A percentile compares a stretch with the other conserved stretches of the same genome.
Conservation (phyloP, 441 rosid species). For the Gossypium davidsonii region DNA sequence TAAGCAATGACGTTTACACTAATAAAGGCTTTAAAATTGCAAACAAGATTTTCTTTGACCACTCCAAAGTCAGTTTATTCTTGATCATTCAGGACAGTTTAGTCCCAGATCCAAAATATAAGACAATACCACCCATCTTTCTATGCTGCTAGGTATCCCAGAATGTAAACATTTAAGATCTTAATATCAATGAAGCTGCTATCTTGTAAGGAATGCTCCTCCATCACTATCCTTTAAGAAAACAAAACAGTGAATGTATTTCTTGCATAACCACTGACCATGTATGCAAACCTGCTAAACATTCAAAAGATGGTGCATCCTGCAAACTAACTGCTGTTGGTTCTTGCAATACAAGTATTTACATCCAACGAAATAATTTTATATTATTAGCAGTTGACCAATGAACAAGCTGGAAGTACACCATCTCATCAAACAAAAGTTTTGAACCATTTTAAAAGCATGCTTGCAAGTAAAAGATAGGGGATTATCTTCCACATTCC, state of each 20-base stretch:
- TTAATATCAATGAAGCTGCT: neutral
- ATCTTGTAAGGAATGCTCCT: neutral
- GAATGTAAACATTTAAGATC: conserved; percentile 4
- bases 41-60: neutral
- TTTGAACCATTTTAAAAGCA: neutral
- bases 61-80: neutral
- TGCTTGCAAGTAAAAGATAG: neutral
- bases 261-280: conserved; percentile 10
- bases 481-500: conserved; percentile 1
- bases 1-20: neutral
- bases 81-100: neutral
- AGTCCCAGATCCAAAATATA: conserved; percentile 6
- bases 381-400: neutral
- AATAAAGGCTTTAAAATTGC: neutral
- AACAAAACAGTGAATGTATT: conserved; percentile 8
- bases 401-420: neutral
- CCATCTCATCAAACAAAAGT: neutral
- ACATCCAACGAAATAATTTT: conserved; percentile 4
- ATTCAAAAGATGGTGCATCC: conserved; percentile 12
- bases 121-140: conserved; percentile 13
- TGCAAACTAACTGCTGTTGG: conserved; percentile 11
- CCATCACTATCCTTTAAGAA: neutral
- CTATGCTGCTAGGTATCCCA: conserved; percentile 11
- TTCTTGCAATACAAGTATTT: conserved; percentile 2
- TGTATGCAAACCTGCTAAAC: conserved; percentile 11